Conservation (phyloP, 129 eudicot genomes). For the Tagetes patula region DNA sequence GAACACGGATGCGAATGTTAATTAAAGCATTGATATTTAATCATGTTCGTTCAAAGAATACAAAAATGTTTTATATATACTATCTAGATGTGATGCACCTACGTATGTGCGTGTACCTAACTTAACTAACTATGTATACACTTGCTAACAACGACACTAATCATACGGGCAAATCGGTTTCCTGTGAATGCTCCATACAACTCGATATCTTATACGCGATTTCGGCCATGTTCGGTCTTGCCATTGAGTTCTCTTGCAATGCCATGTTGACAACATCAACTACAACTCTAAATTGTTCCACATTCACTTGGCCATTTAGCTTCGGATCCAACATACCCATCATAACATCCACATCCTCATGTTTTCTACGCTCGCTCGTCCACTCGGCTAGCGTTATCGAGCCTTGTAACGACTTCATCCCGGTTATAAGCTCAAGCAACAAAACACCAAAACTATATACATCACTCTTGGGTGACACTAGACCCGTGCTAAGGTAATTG, state of each 20-base stretch:
- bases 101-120: neutral
- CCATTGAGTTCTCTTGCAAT: slow-evolving; percentile 52
- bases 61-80: neutral
- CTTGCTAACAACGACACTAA: neutral
- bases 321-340: slow-evolving; percentile 65
- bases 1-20: no score
- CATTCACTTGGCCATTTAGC: slow-evolving; percentile 46
- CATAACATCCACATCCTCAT: slow-evolving; percentile 48
- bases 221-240: slow-evolving; percentile 69
- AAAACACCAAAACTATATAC: slow-evolving; percentile 78
- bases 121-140: slow-evolving; percentile 13
- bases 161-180: slow-evolving; percentile 52
- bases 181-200: slow-evolving; percentile 39
- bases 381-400: slow-evolving; percentile 63
- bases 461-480: slow-evolving; percentile 73
- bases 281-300: slow-evolving; percentile 51
- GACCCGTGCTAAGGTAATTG: slow-evolving; percentile 60
- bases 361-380: slow-evolving; percentile 57
- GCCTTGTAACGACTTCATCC: slow-evolving; percentile 64
- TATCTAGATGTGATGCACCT: slow-evolving; percentile 11
- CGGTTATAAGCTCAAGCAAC: slow-evolving; percentile 67
- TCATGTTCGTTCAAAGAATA: no score
- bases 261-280: slow-evolving; percentile 59
- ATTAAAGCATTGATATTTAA: no score
- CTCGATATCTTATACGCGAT: slow-evolving; percentile 47